Evolutionary conservation across 768 basidiomycete genomes (phyloP), one percentile per base, ranked within the genome.

Genomic region (Kwoniella newhampshirensis): DNA sequence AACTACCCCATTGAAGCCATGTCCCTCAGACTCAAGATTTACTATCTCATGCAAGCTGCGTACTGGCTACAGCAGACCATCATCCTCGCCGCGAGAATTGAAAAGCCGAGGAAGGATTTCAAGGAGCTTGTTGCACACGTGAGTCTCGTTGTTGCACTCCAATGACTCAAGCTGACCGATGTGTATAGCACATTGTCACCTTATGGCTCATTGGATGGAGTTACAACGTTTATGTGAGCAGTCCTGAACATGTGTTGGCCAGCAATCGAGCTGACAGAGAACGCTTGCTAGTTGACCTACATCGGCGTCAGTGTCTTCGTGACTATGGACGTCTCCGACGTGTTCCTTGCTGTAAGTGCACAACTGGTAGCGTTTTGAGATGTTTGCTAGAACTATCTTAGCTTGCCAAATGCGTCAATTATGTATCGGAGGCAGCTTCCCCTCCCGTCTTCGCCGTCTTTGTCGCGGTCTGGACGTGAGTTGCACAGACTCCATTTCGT

Each of bases 271-370:
- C 60, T 65, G 60, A 66, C n/a, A 18, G 20, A 13, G 27, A 36
- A 4, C 21, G 21, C 12, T 36, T 17, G n/a, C 2, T 55, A 76
- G 75, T 57, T 91, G 50, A 97, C 92, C 0, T 77, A 83, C 49
- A 92, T 98, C 40, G 96, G 96, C 9, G 88, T 89, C 62, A 87
- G 91, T 4, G 83, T 99, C 26, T 98, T 87, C 68, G 82, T 93
- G 78, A 96, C 91, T 74, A 98, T 98, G 96, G 96, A 99, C 78
- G 81, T 93, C 18, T 91, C 93, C 0, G 96, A 99, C 72, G 78
- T 84, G 30, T 89, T 87, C 76, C 81, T 99, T 12, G 91, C 89
- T 12, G 87, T 91, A 62, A 63, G 87, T 79, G 13, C 37, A 27
- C 21, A 41, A 11, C 28, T 44, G 30, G 42, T n/a, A 21, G 32